Evolutionary conservation across 495 filamentous ascomycete genomes (phyloP).

Genomic region (Aspergillus avenaceus): DNA sequence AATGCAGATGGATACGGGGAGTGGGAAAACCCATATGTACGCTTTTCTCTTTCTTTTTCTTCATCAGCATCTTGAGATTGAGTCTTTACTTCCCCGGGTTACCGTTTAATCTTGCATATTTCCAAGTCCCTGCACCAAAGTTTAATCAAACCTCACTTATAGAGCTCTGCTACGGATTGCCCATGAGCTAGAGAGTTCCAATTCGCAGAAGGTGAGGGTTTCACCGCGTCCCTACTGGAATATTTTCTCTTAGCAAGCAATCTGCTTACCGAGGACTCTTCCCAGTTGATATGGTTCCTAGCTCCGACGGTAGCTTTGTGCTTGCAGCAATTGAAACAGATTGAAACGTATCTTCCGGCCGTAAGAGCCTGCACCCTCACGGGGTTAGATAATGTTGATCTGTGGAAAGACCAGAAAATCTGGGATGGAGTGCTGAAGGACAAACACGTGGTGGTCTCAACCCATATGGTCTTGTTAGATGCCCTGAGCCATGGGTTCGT

Average conservation of each 20-base stretch:
- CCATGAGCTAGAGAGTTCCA: slow-evolving; percentile 63
- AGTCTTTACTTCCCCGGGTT: too few relatives aligned
- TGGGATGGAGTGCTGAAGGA: slow-evolving; percentile 73
- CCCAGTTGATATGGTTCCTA: slow-evolving; percentile 79
- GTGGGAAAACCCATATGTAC: slow-evolving; percentile 90
- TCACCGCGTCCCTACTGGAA: background rate
- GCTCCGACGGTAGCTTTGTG: slow-evolving; percentile 74
- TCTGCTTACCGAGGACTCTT: too few relatives aligned
- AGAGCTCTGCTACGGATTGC: slow-evolving; percentile 73
- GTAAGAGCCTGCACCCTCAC: slow-evolving; percentile 61
- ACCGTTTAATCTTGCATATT: too few relatives aligned
- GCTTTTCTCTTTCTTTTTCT: slow-evolving; percentile 14
- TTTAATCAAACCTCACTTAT: background rate
- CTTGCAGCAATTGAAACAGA: slow-evolving; percentile 64
- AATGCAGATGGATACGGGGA: slow-evolving; percentile 84
- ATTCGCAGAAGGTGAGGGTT: slow-evolving; percentile 53
- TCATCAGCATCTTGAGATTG: too few relatives aligned
- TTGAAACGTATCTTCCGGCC: slow-evolving; percentile 58
- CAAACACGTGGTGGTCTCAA: slow-evolving; percentile 71
- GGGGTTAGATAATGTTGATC: slow-evolving; percentile 65
- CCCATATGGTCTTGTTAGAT: slow-evolving; percentile 72
- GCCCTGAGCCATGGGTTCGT: slow-evolving; percentile 81
- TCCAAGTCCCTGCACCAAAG: too few relatives aligned
- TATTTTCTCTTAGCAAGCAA: background rate
- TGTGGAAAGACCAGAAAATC: slow-evolving; percentile 65